Evolutionary conservation across 305 asterid species (phyloP).

Genomic region (Solanum aculeatissimum): DNA sequence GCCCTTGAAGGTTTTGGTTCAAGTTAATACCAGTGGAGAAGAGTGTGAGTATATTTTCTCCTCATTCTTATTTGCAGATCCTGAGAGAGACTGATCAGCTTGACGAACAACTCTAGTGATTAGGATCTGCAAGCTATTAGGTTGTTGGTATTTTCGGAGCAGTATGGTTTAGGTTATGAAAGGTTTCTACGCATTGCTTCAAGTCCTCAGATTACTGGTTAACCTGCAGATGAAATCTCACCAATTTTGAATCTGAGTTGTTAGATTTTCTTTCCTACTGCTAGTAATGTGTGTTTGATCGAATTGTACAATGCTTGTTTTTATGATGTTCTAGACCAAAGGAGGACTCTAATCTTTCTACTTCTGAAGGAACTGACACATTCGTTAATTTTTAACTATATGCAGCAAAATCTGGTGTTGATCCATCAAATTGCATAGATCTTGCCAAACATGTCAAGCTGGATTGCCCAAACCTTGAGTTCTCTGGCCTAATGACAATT

Average conservation of each 20-base stretch:
- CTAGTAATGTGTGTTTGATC: neutral
- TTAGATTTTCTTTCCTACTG: neutral
- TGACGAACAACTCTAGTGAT: neutral
- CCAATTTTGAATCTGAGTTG: neutral
- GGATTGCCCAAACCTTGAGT: conserved; percentile 63
- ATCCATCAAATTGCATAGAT: conserved; percentile 63
- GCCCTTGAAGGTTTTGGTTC: conserved; percentile 73
- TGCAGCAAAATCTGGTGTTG: conserved; percentile 83
- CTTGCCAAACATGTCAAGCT: conserved; percentile 59
- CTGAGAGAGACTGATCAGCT: conserved; percentile 1
- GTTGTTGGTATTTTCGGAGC: neutral
- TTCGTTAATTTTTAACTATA: conserved; percentile 1
- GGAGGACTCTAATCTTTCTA: neutral
- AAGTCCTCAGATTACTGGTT: neutral
- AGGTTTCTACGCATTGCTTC: neutral
- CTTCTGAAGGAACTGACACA: neutral
- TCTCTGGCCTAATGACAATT: conserved; percentile 89
- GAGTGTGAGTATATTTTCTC: conserved; percentile 43
- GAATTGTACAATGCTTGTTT: neutral
- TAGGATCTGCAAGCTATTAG: neutral
- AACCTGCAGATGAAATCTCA: neutral
- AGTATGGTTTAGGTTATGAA: neutral
- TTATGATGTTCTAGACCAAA: neutral
- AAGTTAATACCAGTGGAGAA: conserved; percentile 92
- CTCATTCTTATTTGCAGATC: neutral